phyloP scores from a whole-genome alignment of 257 asterid genomes.

The Solanum ahanhuiri region DNA sequence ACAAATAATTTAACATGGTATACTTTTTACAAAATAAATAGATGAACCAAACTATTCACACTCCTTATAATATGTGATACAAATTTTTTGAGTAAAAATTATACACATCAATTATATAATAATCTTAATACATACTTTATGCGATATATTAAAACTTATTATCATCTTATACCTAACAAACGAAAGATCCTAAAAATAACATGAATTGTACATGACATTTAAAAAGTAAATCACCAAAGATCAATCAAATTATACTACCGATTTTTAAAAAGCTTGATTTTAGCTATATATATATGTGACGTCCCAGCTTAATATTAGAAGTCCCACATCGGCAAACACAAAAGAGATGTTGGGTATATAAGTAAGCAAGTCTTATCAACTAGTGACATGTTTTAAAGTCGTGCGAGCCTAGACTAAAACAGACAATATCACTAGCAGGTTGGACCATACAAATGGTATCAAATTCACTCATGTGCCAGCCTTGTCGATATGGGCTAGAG shows the following conservation, averaged over 20 bases:
- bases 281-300: too few species aligned
- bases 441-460: too few species aligned
- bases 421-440: too few species aligned
- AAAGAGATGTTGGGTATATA: too few species aligned
- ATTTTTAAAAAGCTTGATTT: neutral
- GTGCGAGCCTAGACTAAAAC: too few species aligned
- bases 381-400: too few species aligned
- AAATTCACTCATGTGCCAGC: too few species aligned
- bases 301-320: too few species aligned
- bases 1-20: too few species aligned
- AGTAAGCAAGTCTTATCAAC: too few species aligned
- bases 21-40: neutral
- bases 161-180: neutral
- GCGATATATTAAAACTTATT: neutral
- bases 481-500: too few species aligned
- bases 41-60: neutral
- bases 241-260: neutral
- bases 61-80: neutral
- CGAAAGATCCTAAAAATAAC: neutral
- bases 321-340: too few species aligned
- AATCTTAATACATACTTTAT: neutral
- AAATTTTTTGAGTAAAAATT: neutral
- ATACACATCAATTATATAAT: neutral
- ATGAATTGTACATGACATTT: neutral
- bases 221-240: neutral